Base-by-base conservation (phyloP, 1,284 basidiomycete species). In the Ceratobasidium sp. region DNA sequence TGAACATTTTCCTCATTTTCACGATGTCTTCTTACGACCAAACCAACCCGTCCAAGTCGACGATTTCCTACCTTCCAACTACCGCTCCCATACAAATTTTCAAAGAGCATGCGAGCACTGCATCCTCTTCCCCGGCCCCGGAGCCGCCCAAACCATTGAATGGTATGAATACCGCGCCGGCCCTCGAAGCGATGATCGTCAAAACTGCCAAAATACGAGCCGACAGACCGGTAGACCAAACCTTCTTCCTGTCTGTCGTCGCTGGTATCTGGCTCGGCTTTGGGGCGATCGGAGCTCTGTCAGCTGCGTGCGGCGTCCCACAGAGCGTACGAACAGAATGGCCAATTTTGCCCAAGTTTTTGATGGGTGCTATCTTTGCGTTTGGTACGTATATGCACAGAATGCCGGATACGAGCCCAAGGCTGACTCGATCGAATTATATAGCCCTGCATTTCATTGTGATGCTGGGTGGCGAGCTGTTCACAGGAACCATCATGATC, bases 401-500 rank as follows among this genome's bases (percentile, higher is more conserved):
- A 3, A n/a, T 61, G 54, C 19, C 16, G 19, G 22, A 22, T 59
- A 27, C 19, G 19, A 29, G 1, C 16, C 22, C 56, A 11, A 65
- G 24, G 46, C 24, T 43, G 31, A 56, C 11, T n/a, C 7, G 41
- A 37, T 34, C 22, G 8, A 7, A 24, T 66, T 13, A 22, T 24
- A 19, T 22, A 69, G 66, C 66, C 6, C 24, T 69, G 39, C 66
- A 72, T 29, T 61, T 49, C 31, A 74, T 69, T 27, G 61, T 74
- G 24, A 76, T 64, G 27, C 75, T 76, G 56, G 77, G 77, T 31
- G 77, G 77, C 13, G 77, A 78, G 63, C 59, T 78, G 6, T 78
- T 78, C 48, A 77, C 77, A 24, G 77, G 77, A 46, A 77, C 75
- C 61, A 76, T 74, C 19, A 77, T 78, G 76, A 76, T 78, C n/a